These are phyloP conservation scores for Aspergillus nomiae DNA, from an alignment of 2,329 filamentous ascomycete species.

Conservation along the genomic window DNA sequence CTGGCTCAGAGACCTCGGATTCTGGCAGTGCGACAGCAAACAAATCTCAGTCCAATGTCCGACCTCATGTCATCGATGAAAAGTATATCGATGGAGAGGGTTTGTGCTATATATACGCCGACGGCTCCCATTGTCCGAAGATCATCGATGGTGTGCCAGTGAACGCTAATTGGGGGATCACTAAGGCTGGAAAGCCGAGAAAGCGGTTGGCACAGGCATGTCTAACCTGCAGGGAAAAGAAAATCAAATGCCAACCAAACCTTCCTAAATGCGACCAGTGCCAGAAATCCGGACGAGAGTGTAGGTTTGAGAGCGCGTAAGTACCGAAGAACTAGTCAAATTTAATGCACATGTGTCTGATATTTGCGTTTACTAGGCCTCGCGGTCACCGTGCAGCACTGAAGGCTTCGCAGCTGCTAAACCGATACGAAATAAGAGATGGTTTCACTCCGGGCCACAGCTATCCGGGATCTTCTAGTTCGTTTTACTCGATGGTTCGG, in stretches of 20 bases:
- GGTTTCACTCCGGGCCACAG: conserved; percentile 19
- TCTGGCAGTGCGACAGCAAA: conserved; percentile 6
- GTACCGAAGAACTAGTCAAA: conserved; percentile 42
- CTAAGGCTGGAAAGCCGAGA: conserved; percentile 89
- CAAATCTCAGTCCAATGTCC: conserved; percentile 20
- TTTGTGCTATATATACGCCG: conserved; percentile 82
- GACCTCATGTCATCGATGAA: conserved; percentile 43
- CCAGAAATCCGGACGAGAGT: conserved; percentile 83
- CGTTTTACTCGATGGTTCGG: conserved; percentile 31
- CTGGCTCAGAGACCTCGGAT: conserved; percentile 5
- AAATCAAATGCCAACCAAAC: conserved; percentile 94
- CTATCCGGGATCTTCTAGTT: conserved; percentile 24
- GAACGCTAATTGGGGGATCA: conserved; percentile 90
- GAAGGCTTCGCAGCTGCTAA: conserved; percentile 25
- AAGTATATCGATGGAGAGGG: conserved; percentile 69
- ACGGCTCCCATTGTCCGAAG: conserved; percentile 79
- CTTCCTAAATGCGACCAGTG: conserved; percentile 87
- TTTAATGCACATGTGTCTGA: conserved; percentile 1
- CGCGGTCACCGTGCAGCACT: conserved; percentile 35
- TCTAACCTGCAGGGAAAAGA: conserved; percentile 91
- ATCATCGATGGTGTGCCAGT: conserved; percentile 83
- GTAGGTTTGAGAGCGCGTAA: conserved; percentile 84
- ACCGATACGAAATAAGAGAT: conserved; percentile 27
- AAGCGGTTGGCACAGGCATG: conserved; percentile 93
- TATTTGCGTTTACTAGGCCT: conserved; percentile 24